These are phyloP conservation scores for Apophysomyces ossiformis DNA, from an alignment of 371 early-diverging fungal genomes.

Conservation along the genomic window DNA sequence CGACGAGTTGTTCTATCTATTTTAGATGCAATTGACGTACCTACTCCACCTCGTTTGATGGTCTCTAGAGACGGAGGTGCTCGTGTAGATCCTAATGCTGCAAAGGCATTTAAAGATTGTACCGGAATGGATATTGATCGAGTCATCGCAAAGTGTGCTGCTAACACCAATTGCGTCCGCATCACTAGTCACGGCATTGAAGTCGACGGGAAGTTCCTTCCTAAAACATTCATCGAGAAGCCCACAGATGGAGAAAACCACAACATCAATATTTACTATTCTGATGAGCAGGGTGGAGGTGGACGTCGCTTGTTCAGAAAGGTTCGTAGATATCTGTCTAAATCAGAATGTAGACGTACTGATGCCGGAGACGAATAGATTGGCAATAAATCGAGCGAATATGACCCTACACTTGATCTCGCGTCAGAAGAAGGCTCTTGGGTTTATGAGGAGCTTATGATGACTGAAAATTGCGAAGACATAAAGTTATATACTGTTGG, in stretches of 20 bases:
- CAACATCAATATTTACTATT: constrained; percentile 96
- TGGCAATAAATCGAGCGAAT: constrained; percentile 96
- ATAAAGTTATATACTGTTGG: constrained; percentile 98
- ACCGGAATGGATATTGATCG: constrained; percentile 62
- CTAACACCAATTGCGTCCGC: constrained; percentile 27
- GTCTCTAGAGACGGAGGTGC: constrained; percentile 79
- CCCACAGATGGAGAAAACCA: constrained; percentile 97
- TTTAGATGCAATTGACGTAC: constrained; percentile 85
- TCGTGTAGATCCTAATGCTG: constrained; percentile 46
- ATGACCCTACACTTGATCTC: constrained; percentile 66
- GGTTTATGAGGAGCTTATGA: constrained; percentile 96
- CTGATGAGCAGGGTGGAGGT: constrained; percentile 85
- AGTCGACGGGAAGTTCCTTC: constrained; percentile 68
- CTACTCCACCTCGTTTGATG: constrained; percentile 85
- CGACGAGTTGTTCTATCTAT: constrained; percentile 87
- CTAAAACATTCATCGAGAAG: constrained; percentile 98
- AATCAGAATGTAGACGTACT: not conserved
- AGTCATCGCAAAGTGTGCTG: constrained; percentile 33
- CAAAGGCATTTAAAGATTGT: constrained; percentile 39
- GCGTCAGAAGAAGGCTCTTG: constrained; percentile 85
- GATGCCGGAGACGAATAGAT: constrained; percentile 45
- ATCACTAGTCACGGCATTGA: constrained; percentile 69
- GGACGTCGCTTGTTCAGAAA: constrained; percentile 95
- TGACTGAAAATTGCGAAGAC: constrained; percentile 94
- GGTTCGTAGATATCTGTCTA: constrained; percentile 39